These are phyloP conservation scores for Xylariales sp. DNA, from an alignment of 2,329 filamentous ascomycete species.

Conservation along the genomic window DNA sequence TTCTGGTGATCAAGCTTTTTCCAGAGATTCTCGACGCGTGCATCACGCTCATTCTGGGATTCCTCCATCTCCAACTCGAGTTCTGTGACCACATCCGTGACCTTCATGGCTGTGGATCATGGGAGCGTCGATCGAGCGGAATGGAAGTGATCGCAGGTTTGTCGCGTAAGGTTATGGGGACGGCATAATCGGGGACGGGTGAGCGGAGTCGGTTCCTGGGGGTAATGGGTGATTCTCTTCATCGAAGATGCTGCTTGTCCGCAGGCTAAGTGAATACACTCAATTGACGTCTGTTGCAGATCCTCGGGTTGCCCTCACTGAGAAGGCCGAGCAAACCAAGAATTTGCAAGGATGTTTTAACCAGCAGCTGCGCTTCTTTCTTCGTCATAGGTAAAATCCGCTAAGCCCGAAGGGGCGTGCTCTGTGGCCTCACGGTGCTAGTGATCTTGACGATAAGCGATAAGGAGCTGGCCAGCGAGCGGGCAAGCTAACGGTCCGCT, in stretches of 20 bases:
- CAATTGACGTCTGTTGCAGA: conserved; percentile 7
- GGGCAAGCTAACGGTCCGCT: too few relatives aligned
- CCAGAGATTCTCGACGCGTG: conserved; percentile 82
- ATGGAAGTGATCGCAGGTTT: conserved; percentile 17
- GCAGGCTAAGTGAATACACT: too few relatives aligned
- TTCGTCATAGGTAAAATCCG: conserved; percentile 5
- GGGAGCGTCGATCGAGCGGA: too few relatives aligned
- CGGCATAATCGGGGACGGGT: conserved; percentile 12
- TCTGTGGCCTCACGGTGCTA: not conserved
- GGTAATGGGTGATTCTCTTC: not conserved
- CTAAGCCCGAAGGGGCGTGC: conserved; percentile 5
- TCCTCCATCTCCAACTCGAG: conserved; percentile 66
- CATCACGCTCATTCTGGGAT: conserved; percentile 73
- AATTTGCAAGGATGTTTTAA: too few relatives aligned
- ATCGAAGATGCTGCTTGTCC: too few relatives aligned
- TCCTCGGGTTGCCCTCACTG: conserved; percentile 1
- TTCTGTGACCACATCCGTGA: conserved; percentile 46
- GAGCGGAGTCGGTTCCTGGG: not conserved
- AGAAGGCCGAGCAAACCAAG: not conserved
- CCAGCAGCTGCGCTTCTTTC: not conserved
- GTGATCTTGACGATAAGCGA: not conserved
- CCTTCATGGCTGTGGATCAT: conserved; percentile 40
- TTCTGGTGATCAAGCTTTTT: conserved; percentile 70
- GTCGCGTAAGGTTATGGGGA: conserved; percentile 19
- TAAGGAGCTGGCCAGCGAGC: not conserved